Evolutionary conservation across 208 protist species (phyloP).

Genomic region (Leishmania gerbilli): DNA sequence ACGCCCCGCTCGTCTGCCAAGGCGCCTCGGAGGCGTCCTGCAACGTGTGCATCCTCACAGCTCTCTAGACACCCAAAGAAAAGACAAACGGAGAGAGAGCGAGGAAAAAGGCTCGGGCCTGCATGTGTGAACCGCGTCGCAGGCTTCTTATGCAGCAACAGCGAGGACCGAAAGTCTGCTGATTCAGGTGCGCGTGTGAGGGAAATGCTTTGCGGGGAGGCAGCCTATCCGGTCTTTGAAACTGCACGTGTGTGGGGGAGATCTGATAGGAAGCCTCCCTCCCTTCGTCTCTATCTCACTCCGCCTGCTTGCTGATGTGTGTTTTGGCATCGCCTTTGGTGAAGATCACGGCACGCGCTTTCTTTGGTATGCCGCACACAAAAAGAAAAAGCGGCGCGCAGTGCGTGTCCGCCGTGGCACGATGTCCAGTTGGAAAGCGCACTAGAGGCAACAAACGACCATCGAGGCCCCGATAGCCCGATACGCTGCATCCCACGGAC

Average conservation of each 20-base stretch:
- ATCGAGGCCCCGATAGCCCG: neutral
- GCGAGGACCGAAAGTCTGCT: neutral
- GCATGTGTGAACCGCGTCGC: neutral
- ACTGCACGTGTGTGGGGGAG: neutral
- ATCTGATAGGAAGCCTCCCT: neutral
- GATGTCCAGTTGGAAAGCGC: neutral
- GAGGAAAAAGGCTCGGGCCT: neutral
- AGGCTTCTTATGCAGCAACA: neutral
- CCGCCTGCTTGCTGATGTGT: neutral
- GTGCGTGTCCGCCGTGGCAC: neutral
- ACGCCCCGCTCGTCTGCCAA: slow-evolving; percentile 38
- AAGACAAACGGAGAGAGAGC: no score
- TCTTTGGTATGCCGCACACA: neutral
- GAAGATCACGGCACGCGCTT: neutral
- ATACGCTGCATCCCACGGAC: neutral
- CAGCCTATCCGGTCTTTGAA: neutral
- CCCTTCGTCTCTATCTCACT: neutral
- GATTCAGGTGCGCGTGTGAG: neutral
- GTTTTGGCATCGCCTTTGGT: neutral
- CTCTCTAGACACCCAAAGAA: neutral
- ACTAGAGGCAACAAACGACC: neutral
- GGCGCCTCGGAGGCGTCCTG: slow-evolving; percentile 37
- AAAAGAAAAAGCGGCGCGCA: neutral
- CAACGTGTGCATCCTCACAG: slow-evolving; percentile 48
- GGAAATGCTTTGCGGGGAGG: neutral